phyloP scores from a whole-genome alignment of 2,329 filamentous ascomycete species.

The Aspergillus novoparasiticus region DNA sequence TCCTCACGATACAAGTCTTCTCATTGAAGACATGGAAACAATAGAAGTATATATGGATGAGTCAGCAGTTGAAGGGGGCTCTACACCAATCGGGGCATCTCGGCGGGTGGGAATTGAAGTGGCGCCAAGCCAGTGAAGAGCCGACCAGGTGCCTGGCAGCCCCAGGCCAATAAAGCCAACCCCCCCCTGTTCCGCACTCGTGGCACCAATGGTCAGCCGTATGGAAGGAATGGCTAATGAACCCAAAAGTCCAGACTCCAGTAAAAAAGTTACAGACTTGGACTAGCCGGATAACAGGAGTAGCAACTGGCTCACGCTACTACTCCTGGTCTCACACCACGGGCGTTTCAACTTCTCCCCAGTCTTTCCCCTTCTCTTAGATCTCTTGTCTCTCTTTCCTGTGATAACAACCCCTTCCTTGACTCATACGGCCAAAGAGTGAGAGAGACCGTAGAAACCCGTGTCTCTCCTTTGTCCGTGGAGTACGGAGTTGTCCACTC shows the following conservation, averaged over 20 bases:
- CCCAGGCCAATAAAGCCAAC: slow-evolving; percentile 2
- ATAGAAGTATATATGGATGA: not conserved
- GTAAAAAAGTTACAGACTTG: not conserved
- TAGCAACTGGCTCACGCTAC: not conserved
- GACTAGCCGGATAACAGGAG: not conserved
- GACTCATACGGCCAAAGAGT: not conserved
- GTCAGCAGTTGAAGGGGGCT: not conserved
- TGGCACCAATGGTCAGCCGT: slow-evolving; percentile 9
- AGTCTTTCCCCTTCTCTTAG: not conserved
- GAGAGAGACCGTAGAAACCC: not conserved
- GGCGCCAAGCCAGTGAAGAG: not conserved
- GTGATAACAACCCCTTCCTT: not conserved
- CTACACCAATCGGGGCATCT: not conserved
- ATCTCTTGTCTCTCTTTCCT: not conserved
- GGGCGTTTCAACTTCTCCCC: not conserved
- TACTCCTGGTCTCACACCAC: not conserved
- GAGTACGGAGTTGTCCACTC: slow-evolving; percentile 12
- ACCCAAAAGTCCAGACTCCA: slow-evolving; percentile 9
- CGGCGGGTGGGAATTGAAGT: not conserved
- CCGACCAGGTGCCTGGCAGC: slow-evolving; percentile 9
- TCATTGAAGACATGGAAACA: not conserved
- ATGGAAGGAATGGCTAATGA: not conserved
- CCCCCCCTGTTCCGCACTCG: slow-evolving; percentile 6
- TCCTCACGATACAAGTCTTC: not conserved
- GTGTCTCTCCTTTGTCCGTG: slow-evolving; percentile 2